Evolutionary conservation across 2,329 filamentous ascomycete species (phyloP), one percentile per base, ranked within the genome.

Genomic region (Phialemonium atrogriseum): DNA sequence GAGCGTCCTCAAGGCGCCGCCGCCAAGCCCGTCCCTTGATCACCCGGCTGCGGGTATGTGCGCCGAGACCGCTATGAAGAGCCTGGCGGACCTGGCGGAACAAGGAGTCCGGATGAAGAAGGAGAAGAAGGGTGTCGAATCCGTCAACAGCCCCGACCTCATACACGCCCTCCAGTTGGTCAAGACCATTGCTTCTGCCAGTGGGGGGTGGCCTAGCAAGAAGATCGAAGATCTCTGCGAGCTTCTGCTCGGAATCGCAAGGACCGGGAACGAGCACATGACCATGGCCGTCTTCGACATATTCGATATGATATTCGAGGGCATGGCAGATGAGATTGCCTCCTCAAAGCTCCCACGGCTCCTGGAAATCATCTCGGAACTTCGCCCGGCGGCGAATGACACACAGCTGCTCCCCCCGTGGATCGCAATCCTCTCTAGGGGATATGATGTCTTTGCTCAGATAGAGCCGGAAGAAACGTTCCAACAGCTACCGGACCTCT

Each of bases 41-140:
- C 91, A 98, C 52, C 91, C 91, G 2, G 91, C 87, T 16, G 84
- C 89, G 27, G 88, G 94, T 52, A 89, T 96, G 78, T 96, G 89
- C 60, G 91, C 91, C 12, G 85, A 94, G 57, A 88, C 84, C 16
- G 85, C 86, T 14, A 70, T 95, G 60, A 77, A 78, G 57, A 87
- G 80, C 54, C 64, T 96, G 40, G 74, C 78, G 45, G 80, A 88
- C 40, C 69, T 93, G 32, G 77, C 83, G 3, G 60, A 64, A 17
- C 80, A 80, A 39, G 70, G 77, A 11, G 59, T 58, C 10, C 56
- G 66, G 41, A 73, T 78, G 39, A 77, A 72, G 44, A 89, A 84
- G 60, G 80, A 82, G 52, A 78, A 78, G 52, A 78, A 73, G 48
- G 59, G 67, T 35, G 61, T 67, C 10, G 66, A 69, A 11, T 62